Percentiles rank a stretch among this genome's conserved stretches.
Conservation (phyloP, 768 basidiomycete genomes). For the Tephrocybe sp. region DNA sequence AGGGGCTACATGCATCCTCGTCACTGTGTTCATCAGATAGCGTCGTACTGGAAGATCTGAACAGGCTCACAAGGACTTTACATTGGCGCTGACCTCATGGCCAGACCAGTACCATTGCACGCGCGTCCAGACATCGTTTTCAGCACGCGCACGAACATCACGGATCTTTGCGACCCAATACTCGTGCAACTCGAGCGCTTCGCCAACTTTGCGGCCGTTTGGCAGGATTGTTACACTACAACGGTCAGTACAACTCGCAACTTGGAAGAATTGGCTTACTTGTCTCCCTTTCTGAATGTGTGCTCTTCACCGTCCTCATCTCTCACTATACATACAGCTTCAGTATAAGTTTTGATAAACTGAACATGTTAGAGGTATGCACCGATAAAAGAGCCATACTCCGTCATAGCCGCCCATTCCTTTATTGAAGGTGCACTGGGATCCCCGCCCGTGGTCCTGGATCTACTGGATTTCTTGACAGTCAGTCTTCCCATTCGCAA, state of each 20-base stretch:
- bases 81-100: conserved; percentile 40
- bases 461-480: too few relatives aligned
- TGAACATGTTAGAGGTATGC: too few relatives aligned
- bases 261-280: conserved; percentile 27
- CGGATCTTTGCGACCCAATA: conserved; percentile 55
- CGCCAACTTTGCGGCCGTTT: conserved; percentile 22
- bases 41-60: neutral
- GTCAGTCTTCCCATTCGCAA: too few relatives aligned
- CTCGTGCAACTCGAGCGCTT: conserved; percentile 29
- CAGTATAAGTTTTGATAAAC: neutral
- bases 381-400: conserved; percentile 27
- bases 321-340: conserved; percentile 18
- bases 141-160: conserved; percentile 39
- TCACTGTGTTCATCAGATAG: conserved; percentile 30
- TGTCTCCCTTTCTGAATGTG: conserved; percentile 30
- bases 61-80: conserved; percentile 50
- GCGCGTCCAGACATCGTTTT: conserved; percentile 39
- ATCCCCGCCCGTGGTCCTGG: neutral
- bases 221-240: conserved; percentile 46
- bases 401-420: conserved; percentile 17
- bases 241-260: neutral
- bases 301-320: conserved; percentile 32
- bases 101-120: conserved; percentile 60
- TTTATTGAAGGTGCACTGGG: conserved; percentile 16
- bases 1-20: conserved; percentile 35